phyloP scores from a whole-genome alignment of 2,329 filamentous ascomycete genomes.

The Pyrenophora teres region DNA sequence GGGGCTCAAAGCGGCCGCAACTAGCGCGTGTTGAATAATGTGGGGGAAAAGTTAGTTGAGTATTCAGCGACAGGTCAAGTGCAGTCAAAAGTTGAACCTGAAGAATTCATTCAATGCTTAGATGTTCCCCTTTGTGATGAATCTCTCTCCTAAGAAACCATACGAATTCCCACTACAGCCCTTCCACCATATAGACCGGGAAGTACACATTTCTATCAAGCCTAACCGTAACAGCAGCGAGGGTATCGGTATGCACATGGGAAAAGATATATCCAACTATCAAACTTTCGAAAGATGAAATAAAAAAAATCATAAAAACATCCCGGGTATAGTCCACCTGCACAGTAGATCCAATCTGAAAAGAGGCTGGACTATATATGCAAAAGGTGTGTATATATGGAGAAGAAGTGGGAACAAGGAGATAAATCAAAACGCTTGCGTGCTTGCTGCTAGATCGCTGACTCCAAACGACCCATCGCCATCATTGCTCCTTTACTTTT shows the following conservation, averaged over 20 bases:
- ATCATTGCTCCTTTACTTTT: background rate
- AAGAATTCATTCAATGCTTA: too few relatives aligned
- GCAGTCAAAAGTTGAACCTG: background rate
- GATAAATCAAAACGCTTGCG: conserved; percentile 14
- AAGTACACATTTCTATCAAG: conserved; percentile 8
- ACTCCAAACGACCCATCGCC: conserved; percentile 15
- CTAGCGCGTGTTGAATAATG: conserved; percentile 2
- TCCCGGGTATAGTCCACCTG: conserved; percentile 24
- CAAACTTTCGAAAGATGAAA: background rate
- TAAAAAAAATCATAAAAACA: background rate
- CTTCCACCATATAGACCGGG: background rate
- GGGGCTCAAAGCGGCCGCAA: conserved; percentile 14
- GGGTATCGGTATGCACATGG: conserved; percentile 42
- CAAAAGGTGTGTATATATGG: conserved; percentile 13
- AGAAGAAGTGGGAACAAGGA: conserved; percentile 15
- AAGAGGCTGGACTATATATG: conserved; percentile 4
- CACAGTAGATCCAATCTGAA: conserved; percentile 15
- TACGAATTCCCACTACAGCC: background rate
- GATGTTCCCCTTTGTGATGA: background rate
- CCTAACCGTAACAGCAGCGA: conserved; percentile 37
- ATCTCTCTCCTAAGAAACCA: too few relatives aligned
- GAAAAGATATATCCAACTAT: background rate
- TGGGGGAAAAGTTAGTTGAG: too few relatives aligned
- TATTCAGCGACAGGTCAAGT: background rate
- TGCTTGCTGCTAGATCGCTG: conserved; percentile 18